These are phyloP conservation scores for Periconia sp. DNA, from an alignment of 2,329 filamentous ascomycete species.

Conservation along the genomic window DNA sequence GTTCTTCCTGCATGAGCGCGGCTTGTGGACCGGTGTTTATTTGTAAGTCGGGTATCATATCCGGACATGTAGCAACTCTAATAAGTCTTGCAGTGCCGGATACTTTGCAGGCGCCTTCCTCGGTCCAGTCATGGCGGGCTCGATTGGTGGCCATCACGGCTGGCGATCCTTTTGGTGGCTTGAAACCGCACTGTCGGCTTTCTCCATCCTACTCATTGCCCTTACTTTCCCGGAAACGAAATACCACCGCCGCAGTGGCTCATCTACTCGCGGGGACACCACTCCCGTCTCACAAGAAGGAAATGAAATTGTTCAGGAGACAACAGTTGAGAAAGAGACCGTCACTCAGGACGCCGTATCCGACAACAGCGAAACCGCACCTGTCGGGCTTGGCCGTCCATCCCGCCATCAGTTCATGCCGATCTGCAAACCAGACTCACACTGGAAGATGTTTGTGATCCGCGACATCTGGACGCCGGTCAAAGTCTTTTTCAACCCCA, in stretches of 20 bases:
- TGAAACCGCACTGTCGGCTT: conserved; percentile 42
- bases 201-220: conserved; percentile 44
- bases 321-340: not conserved
- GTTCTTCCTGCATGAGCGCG: conserved; percentile 49
- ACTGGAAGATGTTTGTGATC: conserved; percentile 45
- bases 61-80: conserved; percentile 4
- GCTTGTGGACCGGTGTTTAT: conserved; percentile 43
- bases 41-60: conserved; percentile 33
- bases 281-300: too few species aligned
- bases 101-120: conserved; percentile 49
- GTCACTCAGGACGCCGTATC: conserved; percentile 23
- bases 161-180: conserved; percentile 54
- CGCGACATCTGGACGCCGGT: conserved; percentile 45
- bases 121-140: conserved; percentile 48
- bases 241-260: conserved; percentile 34
- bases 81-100: conserved; percentile 29
- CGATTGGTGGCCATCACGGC: conserved; percentile 45
- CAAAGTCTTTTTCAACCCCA: conserved; percentile 50
- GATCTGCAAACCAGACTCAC: conserved; percentile 40
- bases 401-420: conserved; percentile 43
- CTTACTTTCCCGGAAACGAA: conserved; percentile 49
- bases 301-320: conserved; percentile 20
- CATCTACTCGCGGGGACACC: not conserved
- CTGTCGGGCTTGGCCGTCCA: conserved; percentile 40
- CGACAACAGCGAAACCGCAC: conserved; percentile 14